Base-by-base conservation (phyloP, 2,329 filamentous ascomycete species). In the Spiromastix sp. region DNA sequence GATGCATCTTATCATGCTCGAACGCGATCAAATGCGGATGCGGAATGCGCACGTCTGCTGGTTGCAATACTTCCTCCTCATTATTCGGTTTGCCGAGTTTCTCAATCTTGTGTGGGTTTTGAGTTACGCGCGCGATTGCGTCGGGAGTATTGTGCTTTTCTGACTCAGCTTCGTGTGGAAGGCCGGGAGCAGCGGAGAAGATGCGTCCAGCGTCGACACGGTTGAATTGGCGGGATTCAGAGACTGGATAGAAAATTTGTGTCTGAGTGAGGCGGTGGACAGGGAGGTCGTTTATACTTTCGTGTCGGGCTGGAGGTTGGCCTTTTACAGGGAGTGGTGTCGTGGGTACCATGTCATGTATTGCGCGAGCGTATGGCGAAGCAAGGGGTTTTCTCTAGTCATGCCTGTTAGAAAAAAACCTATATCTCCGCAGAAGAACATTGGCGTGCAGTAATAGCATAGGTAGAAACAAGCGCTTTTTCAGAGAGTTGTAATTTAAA, bases 271-370 rank as follows among this genome's bases (percentile, higher is more conserved):
- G 59, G 3, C 70, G 63, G 51, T 78, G 72, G 52, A 78, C 55
- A 13, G 71, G 70, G 21, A 80, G 66, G 48, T 79, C 76, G 48
- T 79, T 79, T 51, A 79, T 77, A 16, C 70, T 62, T 55, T 80
- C 76, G 50, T 79, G 74, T 6, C 55, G 51, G 2, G 50, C 44
- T 18, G 61, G 61, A 5, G 58, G 57, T 34, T 60, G 57, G 37
- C 46, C 49, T 17, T 49, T 38, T 18, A 55, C 42, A 30, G 54
- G 50, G 41, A 68, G 61, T 3, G 63, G 62, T n/a, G 76, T 83
- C 36, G 70, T 71, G 2, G 85, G 86, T 4, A 96, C 66, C 86
- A 95, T 93, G 21, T 66, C 62, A 48, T 85, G 68, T 16, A 96
- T 70, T 8, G 85, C 83, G 38, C 72, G 72, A 16, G 80, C 71